phyloP scores from a whole-genome alignment of 2,329 filamentous ascomycete species.

The Xylaria sp. region DNA sequence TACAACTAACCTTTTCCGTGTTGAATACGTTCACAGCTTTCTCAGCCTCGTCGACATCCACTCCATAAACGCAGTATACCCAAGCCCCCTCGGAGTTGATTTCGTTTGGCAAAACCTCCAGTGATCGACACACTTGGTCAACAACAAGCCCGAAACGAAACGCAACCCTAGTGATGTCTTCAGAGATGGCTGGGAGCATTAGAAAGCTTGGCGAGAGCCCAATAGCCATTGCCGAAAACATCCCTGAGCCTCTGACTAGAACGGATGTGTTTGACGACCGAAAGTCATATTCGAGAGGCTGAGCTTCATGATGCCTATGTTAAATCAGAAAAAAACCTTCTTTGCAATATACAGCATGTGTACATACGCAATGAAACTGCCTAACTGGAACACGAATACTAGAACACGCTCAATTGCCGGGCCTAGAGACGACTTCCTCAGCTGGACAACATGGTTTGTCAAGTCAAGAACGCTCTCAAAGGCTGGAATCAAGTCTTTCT shows the following conservation, averaged over 20 bases:
- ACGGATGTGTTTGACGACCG: background rate
- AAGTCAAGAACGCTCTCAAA: background rate
- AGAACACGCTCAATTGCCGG: background rate
- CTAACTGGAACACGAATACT: background rate
- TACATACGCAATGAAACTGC: background rate
- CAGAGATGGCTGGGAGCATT: background rate
- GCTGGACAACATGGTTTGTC: background rate
- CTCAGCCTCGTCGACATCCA: background rate
- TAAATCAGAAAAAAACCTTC: too few relatives aligned
- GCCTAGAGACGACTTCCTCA: background rate
- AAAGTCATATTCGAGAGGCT: background rate
- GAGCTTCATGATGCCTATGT: background rate
- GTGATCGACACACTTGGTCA: background rate
- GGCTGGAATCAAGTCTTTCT: background rate
- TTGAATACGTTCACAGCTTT: background rate
- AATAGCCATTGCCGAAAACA: background rate
- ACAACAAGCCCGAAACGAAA: background rate
- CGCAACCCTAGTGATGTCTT: background rate
- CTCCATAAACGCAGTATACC: background rate
- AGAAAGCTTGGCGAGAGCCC: background rate
- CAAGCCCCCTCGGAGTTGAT: background rate
- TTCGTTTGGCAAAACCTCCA: background rate
- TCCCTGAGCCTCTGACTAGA: background rate
- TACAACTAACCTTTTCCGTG: background rate
- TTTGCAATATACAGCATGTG: background rate